Conservation (phyloP, 441 rosid species). For the Melastoma candidum region DNA sequence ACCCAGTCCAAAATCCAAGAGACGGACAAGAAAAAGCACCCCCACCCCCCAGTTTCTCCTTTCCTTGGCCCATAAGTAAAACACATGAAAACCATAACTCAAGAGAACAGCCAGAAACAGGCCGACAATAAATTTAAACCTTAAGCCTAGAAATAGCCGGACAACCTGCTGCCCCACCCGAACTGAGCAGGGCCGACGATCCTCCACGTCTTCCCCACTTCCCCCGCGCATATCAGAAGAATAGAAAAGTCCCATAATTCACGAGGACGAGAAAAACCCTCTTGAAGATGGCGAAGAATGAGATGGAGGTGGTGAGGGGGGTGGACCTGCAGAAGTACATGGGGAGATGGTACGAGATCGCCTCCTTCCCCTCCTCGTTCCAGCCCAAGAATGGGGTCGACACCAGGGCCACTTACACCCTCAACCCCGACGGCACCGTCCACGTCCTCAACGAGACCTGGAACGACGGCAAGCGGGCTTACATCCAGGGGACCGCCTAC, state of each 20-base stretch:
- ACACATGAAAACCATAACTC: no score
- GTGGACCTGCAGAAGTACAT: slow-evolving; percentile 65
- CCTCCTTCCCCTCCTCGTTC: slow-evolving; percentile 66
- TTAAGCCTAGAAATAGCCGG: no score
- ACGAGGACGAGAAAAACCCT: background rate
- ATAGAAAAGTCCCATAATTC: background rate
- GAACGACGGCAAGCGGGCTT: slow-evolving; percentile 53
- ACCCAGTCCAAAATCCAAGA: no score
- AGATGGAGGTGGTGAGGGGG: slow-evolving; percentile 69
- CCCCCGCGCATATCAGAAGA: no score
- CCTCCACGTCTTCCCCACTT: no score
- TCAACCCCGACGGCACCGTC: slow-evolving; percentile 65
- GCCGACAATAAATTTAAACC: no score
- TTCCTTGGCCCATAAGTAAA: no score
- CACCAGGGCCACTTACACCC: slow-evolving; percentile 73
- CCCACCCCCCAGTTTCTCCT: no score
- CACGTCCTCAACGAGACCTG: slow-evolving; percentile 83
- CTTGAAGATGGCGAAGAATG: slow-evolving; percentile 32
- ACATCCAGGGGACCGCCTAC: slow-evolving; percentile 62
- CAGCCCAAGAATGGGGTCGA: slow-evolving; percentile 71
- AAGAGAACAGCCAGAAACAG: no score
- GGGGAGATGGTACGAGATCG: slow-evolving; percentile 97
- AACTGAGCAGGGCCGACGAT: no score
- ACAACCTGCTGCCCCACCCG: no score
- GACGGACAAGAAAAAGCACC: no score